A percentile compares a stretch with the other conserved stretches of the same genome.
phyloP scores from a whole-genome alignment of 1,284 basidiomycete genomes.

The Crucibulum cyathiforme region DNA sequence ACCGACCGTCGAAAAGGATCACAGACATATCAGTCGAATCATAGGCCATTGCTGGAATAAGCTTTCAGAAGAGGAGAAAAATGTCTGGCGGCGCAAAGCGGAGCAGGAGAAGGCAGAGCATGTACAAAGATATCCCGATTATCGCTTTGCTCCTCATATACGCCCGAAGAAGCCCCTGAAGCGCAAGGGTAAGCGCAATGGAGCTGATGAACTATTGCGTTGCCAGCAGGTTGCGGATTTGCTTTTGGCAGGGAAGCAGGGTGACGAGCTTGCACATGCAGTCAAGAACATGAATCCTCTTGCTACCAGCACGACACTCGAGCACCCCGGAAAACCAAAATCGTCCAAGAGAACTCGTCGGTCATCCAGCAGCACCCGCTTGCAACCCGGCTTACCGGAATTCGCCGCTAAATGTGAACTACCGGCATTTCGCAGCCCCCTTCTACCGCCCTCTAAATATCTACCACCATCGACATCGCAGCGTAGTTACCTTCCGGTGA shows the following conservation, averaged over 20 bases:
- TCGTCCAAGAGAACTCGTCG: background rate
- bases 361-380: background rate
- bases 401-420: background rate
- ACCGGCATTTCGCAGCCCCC: slow-evolving; percentile 23
- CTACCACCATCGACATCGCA: background rate
- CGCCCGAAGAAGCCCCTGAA: slow-evolving; percentile 50
- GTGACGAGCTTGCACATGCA: slow-evolving; percentile 54
- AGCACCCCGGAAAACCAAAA: background rate
- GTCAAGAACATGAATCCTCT: slow-evolving; percentile 39
- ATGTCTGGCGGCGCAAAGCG: slow-evolving; percentile 58
- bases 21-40: slow-evolving; percentile 65
- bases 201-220: slow-evolving; percentile 51
- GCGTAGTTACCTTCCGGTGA: background rate
- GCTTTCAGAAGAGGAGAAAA: slow-evolving; percentile 52
- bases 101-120: slow-evolving; percentile 66
- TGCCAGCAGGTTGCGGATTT: slow-evolving; percentile 61
- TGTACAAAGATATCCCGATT: slow-evolving; percentile 57
- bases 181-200: slow-evolving; percentile 60
- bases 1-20: slow-evolving; percentile 53
- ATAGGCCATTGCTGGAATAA: slow-evolving; percentile 60
- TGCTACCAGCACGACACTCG: background rate
- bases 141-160: slow-evolving; percentile 56
- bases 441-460: slow-evolving; percentile 15
- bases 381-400: background rate
- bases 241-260: slow-evolving; percentile 58